These are phyloP conservation scores for Aspergillus vadensis DNA, from an alignment of 2,329 filamentous ascomycete species.

Conservation along the genomic window DNA sequence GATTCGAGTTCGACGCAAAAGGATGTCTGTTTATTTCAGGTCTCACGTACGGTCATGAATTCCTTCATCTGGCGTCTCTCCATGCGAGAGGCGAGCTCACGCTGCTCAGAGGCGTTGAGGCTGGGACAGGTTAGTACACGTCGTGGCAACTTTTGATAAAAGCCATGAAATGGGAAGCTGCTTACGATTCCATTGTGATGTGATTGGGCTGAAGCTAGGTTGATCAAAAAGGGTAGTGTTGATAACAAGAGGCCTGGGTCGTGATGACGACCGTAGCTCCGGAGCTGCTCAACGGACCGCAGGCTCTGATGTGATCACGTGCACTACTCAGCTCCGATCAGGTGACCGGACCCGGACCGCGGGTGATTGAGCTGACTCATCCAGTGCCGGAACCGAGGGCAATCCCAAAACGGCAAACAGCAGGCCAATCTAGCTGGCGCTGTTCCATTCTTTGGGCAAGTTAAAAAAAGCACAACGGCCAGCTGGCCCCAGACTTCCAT, in stretches of 20 bases:
- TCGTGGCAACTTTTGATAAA: background rate
- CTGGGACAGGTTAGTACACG: constrained; percentile 42
- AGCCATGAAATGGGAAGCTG: background rate
- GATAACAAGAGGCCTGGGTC: background rate
- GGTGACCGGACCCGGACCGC: background rate
- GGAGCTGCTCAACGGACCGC: constrained; percentile 22
- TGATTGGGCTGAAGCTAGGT: constrained; percentile 11
- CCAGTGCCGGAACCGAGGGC: background rate
- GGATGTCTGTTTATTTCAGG: background rate
- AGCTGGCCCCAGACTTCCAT: background rate
- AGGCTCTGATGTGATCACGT: constrained; percentile 22
- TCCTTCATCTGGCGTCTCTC: constrained; percentile 99
- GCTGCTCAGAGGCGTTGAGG: constrained; percentile 78
- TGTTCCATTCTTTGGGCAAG: background rate
- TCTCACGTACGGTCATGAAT: constrained; percentile 81
- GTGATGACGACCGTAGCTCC: constrained; percentile 19
- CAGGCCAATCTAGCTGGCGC: background rate
- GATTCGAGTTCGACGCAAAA: background rate
- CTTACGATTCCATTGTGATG: constrained; percentile 43
- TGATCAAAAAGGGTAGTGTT: constrained; percentile 7
- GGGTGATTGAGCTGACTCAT: background rate
- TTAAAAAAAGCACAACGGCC: constrained; percentile 10
- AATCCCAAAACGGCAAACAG: background rate
- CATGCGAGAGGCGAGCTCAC: constrained; percentile 90
- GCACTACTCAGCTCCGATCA: constrained; percentile 16